phyloP scores from a whole-genome alignment of 306 rosid genomes.

The Crataegus laevigata region DNA sequence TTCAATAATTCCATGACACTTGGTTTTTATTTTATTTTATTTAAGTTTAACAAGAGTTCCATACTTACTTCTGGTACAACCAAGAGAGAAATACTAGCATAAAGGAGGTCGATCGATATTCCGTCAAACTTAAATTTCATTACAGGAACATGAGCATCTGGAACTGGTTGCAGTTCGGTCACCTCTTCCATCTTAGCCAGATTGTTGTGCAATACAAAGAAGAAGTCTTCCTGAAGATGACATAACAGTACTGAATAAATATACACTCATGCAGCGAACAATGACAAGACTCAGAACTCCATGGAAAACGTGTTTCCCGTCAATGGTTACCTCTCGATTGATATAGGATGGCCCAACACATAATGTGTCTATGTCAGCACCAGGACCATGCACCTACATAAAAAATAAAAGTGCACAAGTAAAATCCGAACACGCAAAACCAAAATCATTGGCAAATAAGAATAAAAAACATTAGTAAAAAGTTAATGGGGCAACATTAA shows the following conservation, averaged over 20 bases:
- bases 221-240: conserved; percentile 70
- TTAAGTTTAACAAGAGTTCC: background rate
- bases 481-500: background rate
- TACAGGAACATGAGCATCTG: conserved; percentile 95
- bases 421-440: background rate
- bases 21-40: background rate
- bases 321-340: conserved; percentile 54
- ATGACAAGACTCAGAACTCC: background rate
- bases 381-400: conserved; percentile 77
- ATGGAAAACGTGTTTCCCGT: background rate
- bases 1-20: background rate
- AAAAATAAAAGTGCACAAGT: conserved; percentile 1
- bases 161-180: conserved; percentile 80
- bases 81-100: conserved; percentile 69
- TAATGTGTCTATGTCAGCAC: conserved; percentile 78
- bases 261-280: background rate
- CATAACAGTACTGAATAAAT: conserved; percentile 1
- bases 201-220: conserved; percentile 59
- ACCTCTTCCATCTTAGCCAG: conserved; percentile 77
- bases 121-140: conserved; percentile 86
- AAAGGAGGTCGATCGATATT: conserved; percentile 79
- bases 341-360: conserved; percentile 87
- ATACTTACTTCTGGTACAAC: conserved; percentile 89
- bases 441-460: background rate
- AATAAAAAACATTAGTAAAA: background rate